These are phyloP conservation scores for Carex parvula DNA, from an alignment of 176 grass and related monocot species.

Conservation along the genomic window DNA sequence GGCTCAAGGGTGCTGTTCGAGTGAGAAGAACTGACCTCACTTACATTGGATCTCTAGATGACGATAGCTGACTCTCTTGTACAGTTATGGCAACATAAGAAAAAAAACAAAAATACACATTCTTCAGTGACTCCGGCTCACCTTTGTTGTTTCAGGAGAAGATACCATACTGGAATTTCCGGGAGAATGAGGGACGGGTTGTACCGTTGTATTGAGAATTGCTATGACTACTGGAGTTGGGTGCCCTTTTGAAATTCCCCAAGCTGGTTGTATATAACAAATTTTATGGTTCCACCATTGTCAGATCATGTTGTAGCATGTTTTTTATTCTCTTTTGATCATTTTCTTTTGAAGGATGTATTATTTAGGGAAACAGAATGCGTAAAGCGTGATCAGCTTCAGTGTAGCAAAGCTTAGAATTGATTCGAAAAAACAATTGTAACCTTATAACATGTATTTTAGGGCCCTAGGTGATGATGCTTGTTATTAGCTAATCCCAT, in stretches of 20 bases:
- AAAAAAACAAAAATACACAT: neutral
- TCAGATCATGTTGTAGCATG: slow-evolving; percentile 29
- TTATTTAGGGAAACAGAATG: slow-evolving; percentile 29
- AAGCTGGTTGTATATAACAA: slow-evolving; percentile 26
- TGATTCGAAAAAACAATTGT: slow-evolving; percentile 22
- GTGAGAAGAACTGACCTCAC: slow-evolving; percentile 86
- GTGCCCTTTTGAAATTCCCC: neutral
- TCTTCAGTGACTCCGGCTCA: neutral
- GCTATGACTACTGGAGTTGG: neutral
- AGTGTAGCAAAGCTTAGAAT: slow-evolving; percentile 30
- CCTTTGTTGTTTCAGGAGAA: slow-evolving; percentile 3
- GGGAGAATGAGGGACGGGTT: neutral
- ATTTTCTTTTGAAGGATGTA: slow-evolving; percentile 20
- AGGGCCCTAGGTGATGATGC: slow-evolving; percentile 10
- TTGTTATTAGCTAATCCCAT: slow-evolving; percentile 13
- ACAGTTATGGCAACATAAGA: slow-evolving; percentile 14
- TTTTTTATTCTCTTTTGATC: slow-evolving; percentile 20
- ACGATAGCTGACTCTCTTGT: slow-evolving; percentile 67
- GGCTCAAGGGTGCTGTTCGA: slow-evolving; percentile 95
- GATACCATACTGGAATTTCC: slow-evolving; percentile 18
- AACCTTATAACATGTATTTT: slow-evolving; percentile 28
- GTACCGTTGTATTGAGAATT: slow-evolving; percentile 7
- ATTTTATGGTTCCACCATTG: neutral
- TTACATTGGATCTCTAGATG: slow-evolving; percentile 88
- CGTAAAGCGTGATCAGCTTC: slow-evolving; percentile 15